A percentile compares a stretch with the other conserved stretches of the same genome.
Evolutionary conservation across 1,139 yeast genomes (phyloP).

Genomic region (Diutina pseudorugosa): DNA sequence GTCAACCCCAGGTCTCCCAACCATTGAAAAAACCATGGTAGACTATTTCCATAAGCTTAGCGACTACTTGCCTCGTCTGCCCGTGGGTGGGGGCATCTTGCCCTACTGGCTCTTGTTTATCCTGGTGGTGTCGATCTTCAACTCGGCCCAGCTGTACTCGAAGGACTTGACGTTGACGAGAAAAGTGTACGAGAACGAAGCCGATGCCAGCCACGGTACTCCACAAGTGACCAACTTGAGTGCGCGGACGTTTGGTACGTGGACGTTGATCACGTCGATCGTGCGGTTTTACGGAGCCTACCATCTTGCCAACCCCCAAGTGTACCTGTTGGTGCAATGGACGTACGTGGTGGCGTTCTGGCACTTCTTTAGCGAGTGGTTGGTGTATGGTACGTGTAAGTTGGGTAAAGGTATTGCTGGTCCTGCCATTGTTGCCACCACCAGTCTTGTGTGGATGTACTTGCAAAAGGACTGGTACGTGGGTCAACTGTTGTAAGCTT

Average conservation of each 20-base stretch:
- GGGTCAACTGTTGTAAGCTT: not conserved
- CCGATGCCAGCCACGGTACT: constrained; percentile 5
- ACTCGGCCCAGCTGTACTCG: constrained; percentile 82
- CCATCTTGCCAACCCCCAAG: constrained; percentile 49
- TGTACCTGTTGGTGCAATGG: constrained; percentile 69
- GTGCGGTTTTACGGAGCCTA: constrained; percentile 84
- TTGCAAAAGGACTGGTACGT: constrained; percentile 42
- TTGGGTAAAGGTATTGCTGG: constrained; percentile 85
- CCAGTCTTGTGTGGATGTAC: constrained; percentile 50
- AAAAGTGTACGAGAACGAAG: constrained; percentile 44
- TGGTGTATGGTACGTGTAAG: constrained; percentile 63
- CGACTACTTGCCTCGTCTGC: not conserved
- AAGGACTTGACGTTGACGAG: constrained; percentile 59
- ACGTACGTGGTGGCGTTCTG: constrained; percentile 75
- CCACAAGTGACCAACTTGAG: constrained; percentile 53
- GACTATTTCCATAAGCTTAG: not conserved
- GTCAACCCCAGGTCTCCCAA: no score
- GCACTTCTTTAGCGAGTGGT: constrained; percentile 81
- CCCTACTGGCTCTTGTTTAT: constrained; percentile 45
- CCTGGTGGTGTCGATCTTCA: constrained; percentile 81
- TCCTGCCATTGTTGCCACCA: constrained; percentile 57
- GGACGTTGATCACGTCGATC: constrained; percentile 84
- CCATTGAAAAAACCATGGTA: not conserved
- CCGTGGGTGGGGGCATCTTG: constrained; percentile 22
- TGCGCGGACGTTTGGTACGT: constrained; percentile 94